Conservation (phyloP, 805 yeast genomes). For the Pichia ethanolica region DNA sequence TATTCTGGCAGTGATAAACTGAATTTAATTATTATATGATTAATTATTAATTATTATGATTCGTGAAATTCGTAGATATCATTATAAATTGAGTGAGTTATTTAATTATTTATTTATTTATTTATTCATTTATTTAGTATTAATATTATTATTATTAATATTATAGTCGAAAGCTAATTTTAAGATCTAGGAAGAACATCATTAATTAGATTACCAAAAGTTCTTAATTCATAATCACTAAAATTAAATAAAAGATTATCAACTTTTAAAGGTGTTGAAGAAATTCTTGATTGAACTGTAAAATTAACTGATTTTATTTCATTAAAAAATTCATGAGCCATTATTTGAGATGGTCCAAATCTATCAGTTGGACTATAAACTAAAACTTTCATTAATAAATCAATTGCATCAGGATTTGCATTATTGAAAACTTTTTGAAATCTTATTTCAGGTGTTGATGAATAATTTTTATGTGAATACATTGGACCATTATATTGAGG, state of each 20-base stretch:
- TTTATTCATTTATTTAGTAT: too few relatives aligned
- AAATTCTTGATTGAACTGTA: conserved; percentile 26
- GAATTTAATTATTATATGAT: too few relatives aligned
- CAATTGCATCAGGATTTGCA: conserved; percentile 82
- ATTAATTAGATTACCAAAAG: conserved; percentile 22
- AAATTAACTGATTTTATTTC: conserved; percentile 60
- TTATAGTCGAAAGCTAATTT: too few relatives aligned
- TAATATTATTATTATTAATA: too few relatives aligned
- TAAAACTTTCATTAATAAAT: conserved; percentile 69
- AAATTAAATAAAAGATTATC: conserved; percentile 54
- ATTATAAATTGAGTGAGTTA: background rate
- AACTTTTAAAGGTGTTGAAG: conserved; percentile 30
- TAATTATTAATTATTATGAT: too few relatives aligned
- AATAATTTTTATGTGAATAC: conserved; percentile 48
- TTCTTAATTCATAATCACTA: conserved; percentile 50
- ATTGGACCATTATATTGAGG: conserved; percentile 71
- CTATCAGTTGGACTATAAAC: conserved; percentile 88
- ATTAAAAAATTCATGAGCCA: conserved; percentile 85
- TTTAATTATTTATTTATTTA: too few relatives aligned
- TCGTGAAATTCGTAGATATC: too few relatives aligned
- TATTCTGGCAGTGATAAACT: too few relatives aligned
- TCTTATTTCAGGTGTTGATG: conserved; percentile 21
- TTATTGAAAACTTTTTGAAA: conserved; percentile 63
- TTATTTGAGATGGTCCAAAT: conserved; percentile 69
- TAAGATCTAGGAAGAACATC: conserved; percentile 19